Evolutionary conservation across 78 protist species (phyloP).

Genomic region (Pigoraptor vietnamica): DNA sequence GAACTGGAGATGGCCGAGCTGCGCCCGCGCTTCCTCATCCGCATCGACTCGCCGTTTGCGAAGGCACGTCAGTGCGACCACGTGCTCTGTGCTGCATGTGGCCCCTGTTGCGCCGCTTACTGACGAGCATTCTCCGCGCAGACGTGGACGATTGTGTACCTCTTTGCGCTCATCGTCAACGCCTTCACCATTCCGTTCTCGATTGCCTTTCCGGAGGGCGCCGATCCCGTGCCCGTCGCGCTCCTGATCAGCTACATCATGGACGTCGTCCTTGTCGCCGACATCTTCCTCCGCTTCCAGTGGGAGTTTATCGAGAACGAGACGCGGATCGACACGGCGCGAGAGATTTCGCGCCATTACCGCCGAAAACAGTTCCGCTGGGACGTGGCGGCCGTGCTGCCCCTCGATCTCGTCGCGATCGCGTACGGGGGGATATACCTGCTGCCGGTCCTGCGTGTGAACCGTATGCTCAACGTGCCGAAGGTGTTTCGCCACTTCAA

Average conservation of each 20-base stretch:
- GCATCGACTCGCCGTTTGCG: background rate
- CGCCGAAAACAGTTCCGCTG: background rate
- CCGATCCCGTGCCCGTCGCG: background rate
- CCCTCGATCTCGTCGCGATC: background rate
- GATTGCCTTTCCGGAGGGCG: background rate
- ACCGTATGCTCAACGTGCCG: background rate
- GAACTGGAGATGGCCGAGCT: background rate
- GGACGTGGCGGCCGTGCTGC: background rate
- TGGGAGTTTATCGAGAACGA: background rate
- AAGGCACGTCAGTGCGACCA: too few relatives aligned
- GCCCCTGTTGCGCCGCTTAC: too few relatives aligned
- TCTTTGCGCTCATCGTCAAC: background rate
- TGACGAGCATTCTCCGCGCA: too few relatives aligned
- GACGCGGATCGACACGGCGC: background rate
- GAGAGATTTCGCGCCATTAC: background rate
- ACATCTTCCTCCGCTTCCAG: background rate
- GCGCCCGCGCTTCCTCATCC: background rate
- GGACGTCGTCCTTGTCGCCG: background rate
- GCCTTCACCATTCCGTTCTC: background rate
- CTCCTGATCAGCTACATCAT: background rate
- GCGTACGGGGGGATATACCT: background rate
- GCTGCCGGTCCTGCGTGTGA: background rate
- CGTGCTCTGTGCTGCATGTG: too few relatives aligned
- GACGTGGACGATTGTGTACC: background rate
- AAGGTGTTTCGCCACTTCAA: background rate